Percentiles rank a stretch among this genome's conserved stretches.
These are phyloP conservation scores for Rachicladosporium sp. DNA, from an alignment of 2,329 filamentous ascomycete species.

Conservation along the genomic window DNA sequence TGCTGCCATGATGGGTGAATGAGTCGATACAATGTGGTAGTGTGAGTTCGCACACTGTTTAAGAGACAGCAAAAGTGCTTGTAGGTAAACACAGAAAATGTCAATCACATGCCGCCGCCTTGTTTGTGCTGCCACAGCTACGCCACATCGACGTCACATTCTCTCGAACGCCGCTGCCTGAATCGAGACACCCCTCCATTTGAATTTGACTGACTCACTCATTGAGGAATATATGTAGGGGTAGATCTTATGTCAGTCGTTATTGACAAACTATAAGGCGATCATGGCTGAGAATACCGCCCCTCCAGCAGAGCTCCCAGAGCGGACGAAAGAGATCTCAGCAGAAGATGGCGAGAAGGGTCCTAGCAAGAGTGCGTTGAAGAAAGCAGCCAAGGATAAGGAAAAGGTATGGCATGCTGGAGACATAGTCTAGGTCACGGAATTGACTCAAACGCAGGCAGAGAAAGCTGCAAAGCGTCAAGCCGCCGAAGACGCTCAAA, in stretches of 20 bases:
- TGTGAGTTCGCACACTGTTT: neutral
- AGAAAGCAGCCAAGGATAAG: slow-evolving; percentile 82
- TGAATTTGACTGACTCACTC: no score
- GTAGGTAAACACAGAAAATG: no score
- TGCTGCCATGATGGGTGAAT: slow-evolving; percentile 13
- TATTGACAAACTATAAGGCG: no score
- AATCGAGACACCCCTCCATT: no score
- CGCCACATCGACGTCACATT: no score
- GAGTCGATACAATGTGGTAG: neutral
- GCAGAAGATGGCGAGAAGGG: slow-evolving; percentile 28
- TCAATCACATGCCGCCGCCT: no score
- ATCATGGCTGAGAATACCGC: neutral
- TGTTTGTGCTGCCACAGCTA: no score
- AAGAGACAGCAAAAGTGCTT: no score
- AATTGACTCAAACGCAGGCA: slow-evolving; percentile 21
- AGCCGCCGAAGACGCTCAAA: slow-evolving; percentile 57
- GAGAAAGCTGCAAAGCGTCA: slow-evolving; percentile 54
- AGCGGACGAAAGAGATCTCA: slow-evolving; percentile 7
- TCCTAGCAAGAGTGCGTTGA: slow-evolving; percentile 65
- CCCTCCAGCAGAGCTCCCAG: neutral
- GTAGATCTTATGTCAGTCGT: no score
- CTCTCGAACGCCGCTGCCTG: no score
- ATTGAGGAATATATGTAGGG: no score
- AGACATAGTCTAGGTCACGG: neutral
- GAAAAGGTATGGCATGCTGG: slow-evolving; percentile 54